Conservation (phyloP, 2,329 filamentous ascomycete species). For the Fusarium nodosum region DNA sequence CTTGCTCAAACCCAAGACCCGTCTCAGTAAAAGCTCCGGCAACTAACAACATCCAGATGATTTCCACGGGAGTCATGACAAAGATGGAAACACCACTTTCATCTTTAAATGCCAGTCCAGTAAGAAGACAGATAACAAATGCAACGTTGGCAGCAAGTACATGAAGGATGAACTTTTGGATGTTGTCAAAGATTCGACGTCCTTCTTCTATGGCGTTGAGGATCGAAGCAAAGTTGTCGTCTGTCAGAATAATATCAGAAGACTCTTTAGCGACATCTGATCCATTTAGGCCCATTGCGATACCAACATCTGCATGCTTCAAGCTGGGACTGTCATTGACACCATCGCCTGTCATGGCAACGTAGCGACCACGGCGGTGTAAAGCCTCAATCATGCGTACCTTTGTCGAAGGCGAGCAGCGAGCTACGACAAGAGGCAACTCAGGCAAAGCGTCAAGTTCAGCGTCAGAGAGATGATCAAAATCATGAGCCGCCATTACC, state of each 20-base stretch:
- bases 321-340: slow-evolving; percentile 78
- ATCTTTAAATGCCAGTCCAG: slow-evolving; percentile 79
- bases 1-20: slow-evolving; percentile 77
- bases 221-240: slow-evolving; percentile 72
- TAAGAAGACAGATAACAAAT: slow-evolving; percentile 74
- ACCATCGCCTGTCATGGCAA: slow-evolving; percentile 78
- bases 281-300: slow-evolving; percentile 75
- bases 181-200: slow-evolving; percentile 77
- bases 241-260: slow-evolving; percentile 74
- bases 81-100: slow-evolving; percentile 73
- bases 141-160: slow-evolving; percentile 76
- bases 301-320: slow-evolving; percentile 76
- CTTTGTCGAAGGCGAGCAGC: slow-evolving; percentile 79
- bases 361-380: slow-evolving; percentile 72
- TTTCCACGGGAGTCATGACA: slow-evolving; percentile 77
- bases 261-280: slow-evolving; percentile 79
- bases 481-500: slow-evolving; percentile 73
- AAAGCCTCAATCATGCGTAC: slow-evolving; percentile 82
- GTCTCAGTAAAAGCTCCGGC: slow-evolving; percentile 79
- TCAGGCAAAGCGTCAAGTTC: slow-evolving; percentile 73
- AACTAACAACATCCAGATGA: slow-evolving; percentile 82
- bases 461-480: slow-evolving; percentile 72
- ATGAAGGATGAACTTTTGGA: slow-evolving; percentile 78
- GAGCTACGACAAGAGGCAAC: slow-evolving; percentile 75
- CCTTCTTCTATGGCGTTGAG: slow-evolving; percentile 71